phyloP scores from a whole-genome alignment of 257 asterid species.

The Solanum bukasovii region DNA sequence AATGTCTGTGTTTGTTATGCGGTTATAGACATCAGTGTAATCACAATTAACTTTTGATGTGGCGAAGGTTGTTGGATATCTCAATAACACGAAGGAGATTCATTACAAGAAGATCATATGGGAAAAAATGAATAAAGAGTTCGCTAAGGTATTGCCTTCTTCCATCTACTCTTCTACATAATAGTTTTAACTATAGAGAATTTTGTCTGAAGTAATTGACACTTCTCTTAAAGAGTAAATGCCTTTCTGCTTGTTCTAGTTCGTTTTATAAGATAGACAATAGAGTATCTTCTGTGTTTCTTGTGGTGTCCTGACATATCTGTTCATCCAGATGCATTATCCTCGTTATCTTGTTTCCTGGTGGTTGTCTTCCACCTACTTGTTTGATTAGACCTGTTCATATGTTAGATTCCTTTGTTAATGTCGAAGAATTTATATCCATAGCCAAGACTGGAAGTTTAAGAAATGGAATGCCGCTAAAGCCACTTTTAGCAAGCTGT shows the following conservation, averaged over 20 bases:
- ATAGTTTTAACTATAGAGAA: neutral
- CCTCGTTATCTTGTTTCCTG: neutral
- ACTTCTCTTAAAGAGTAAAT: neutral
- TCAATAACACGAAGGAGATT: constrained; percentile 39
- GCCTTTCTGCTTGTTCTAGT: neutral
- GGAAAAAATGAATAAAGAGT: constrained; percentile 41
- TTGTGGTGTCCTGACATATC: neutral
- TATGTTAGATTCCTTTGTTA: neutral
- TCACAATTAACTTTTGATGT: neutral
- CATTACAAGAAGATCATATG: constrained; percentile 39
- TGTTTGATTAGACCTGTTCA: neutral
- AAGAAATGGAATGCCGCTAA: neutral
- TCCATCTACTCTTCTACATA: neutral
- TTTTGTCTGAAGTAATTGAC: neutral
- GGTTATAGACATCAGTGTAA: neutral
- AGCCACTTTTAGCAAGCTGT: neutral
- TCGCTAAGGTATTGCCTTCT: constrained; percentile 21
- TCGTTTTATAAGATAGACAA: neutral
- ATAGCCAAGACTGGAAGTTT: neutral
- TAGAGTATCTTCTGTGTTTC: neutral
- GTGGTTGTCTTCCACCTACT: neutral
- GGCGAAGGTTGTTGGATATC: constrained; percentile 39
- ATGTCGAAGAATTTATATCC: neutral
- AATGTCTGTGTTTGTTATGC: constrained; percentile 1
- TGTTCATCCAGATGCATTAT: neutral